These are phyloP conservation scores for Suhomyces chickasaworum DNA, from an alignment of 1,139 yeast genomes.

Conservation along the genomic window DNA sequence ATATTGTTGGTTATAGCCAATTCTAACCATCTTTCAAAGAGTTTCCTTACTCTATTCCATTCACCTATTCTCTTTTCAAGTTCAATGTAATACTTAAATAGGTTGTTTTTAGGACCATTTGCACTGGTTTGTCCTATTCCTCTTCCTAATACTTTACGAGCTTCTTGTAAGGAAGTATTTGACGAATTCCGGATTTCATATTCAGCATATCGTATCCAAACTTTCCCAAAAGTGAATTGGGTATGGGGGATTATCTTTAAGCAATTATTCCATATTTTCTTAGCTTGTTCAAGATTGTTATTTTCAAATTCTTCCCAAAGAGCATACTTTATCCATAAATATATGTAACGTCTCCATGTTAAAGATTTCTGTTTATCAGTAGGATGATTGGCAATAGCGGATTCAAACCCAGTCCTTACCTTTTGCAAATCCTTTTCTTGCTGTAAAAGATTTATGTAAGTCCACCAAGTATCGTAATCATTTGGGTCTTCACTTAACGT, in stretches of 20 bases:
- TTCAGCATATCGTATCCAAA: slow-evolving; percentile 73
- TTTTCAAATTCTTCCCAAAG: slow-evolving; percentile 59
- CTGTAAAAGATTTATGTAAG: slow-evolving; percentile 44
- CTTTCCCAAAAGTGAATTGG: slow-evolving; percentile 63
- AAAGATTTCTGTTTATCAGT: slow-evolving; percentile 37
- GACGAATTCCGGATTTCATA: slow-evolving; percentile 68
- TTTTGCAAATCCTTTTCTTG: slow-evolving; percentile 7
- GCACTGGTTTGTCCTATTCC: slow-evolving; percentile 58
- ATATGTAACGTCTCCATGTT: slow-evolving; percentile 68
- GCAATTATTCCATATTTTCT: slow-evolving; percentile 54
- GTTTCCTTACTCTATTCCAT: slow-evolving; percentile 73
- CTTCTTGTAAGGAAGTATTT: slow-evolving; percentile 38
- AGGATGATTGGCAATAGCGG: slow-evolving; percentile 46
- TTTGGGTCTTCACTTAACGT: slow-evolving; percentile 47
- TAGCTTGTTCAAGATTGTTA: slow-evolving; percentile 46
- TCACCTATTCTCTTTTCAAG: slow-evolving; percentile 62
- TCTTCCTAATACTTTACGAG: slow-evolving; percentile 73
- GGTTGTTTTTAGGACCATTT: slow-evolving; percentile 55
- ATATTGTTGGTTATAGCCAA: slow-evolving; percentile 40
- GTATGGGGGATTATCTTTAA: slow-evolving; percentile 57
- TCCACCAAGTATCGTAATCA: slow-evolving; percentile 86
- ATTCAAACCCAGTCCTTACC: slow-evolving; percentile 37
- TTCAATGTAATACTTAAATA: slow-evolving; percentile 64
- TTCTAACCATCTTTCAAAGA: slow-evolving; percentile 72
- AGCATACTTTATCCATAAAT: slow-evolving; percentile 69